Evolutionary conservation across 225 moss, liverwort and hornwort genomes (phyloP), one percentile per base, ranked within the genome.

Genomic region (Straminergon stramineum): DNA sequence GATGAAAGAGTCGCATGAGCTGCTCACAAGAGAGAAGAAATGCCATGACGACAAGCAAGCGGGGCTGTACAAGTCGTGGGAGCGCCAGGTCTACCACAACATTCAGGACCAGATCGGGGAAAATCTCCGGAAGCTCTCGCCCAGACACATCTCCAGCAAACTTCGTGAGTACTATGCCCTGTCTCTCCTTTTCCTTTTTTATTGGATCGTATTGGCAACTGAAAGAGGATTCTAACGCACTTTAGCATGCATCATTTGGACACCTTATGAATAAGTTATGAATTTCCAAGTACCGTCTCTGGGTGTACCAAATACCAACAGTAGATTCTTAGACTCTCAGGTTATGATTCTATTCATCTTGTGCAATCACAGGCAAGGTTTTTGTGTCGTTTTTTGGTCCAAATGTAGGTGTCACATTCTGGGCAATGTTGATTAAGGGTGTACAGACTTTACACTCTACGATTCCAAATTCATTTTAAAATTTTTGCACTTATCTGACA

Each of bases 21-120:
- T 94, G 75, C 90, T 95, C 19, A 57, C 43, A 34, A 84, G 89
- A 5, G 92, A 92, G 83, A 86, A 88, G 85, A 82, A 89, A 48
- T 61, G 70, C n/a, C 53, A 89, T 57, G n/a, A 74, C 31, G 93
- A 94, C 86, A 91, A 87, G 73, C 90, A 91, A 57, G 95, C 90
- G 35, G 91, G 88, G 67, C 41, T 92, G 90, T 92, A 94, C 90
- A 94, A 90, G 41, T 81, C 92, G 48, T 95, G 95, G 95, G 95
- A 94, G 89, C 89, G 69, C 52, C 90, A 94, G 70, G 93, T 95
- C 39, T 95, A 73, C 86, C 94, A 94, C 58, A 93, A 93, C 51
- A 94, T 95, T 15, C 91, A 95, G 34, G 73, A 92, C 84, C 94
- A 94, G 73, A 88, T 95, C 45, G 41, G 88, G 16, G 90, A 90